Conservation (phyloP, 495 filamentous ascomycete species). For the Lepraria neglecta region DNA sequence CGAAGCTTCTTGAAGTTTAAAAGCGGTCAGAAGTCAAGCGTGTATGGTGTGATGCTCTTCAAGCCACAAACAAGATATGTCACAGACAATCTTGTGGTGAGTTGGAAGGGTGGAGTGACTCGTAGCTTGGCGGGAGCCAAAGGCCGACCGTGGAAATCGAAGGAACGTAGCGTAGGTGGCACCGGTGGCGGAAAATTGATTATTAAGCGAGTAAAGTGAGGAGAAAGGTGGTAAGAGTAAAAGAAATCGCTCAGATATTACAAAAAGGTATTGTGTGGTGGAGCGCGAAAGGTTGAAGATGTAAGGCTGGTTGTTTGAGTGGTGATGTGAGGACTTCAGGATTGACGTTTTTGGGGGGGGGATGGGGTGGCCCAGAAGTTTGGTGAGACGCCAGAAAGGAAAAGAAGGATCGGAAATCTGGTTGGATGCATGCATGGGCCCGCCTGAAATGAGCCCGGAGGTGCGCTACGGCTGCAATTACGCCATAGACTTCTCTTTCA, state of each 20-base stretch:
- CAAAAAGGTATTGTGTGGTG: slow-evolving; percentile 11
- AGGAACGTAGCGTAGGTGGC: background rate
- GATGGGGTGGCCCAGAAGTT: background rate
- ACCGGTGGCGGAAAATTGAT: background rate
- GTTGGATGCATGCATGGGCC: slow-evolving; percentile 11
- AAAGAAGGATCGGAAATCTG: slow-evolving; percentile 6
- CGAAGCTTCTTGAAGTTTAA: background rate
- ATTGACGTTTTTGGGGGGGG: background rate
- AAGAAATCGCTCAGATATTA: slow-evolving; percentile 9
- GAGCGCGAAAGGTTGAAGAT: slow-evolving; percentile 12
- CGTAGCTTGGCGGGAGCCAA: slow-evolving; percentile 16
- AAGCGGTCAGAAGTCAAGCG: background rate
- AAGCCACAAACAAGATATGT: slow-evolving; percentile 3
- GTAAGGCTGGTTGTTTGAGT: slow-evolving; percentile 8
- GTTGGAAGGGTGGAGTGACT: slow-evolving; percentile 9
- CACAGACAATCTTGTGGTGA: slow-evolving; percentile 17
- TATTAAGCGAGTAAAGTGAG: slow-evolving; percentile 8
- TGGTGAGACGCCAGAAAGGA: slow-evolving; percentile 3
- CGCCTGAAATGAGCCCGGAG: slow-evolving; percentile 3
- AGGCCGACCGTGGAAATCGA: slow-evolving; percentile 19
- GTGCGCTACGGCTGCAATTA: slow-evolving; percentile 9
- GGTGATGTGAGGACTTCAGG: slow-evolving; percentile 11
- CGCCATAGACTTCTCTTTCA: slow-evolving; percentile 2
- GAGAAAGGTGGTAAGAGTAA: background rate
- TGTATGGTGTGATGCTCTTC: background rate